These are phyloP conservation scores for Leccinum ochraceum DNA, from an alignment of 768 basidiomycete genomes.

Conservation along the genomic window DNA sequence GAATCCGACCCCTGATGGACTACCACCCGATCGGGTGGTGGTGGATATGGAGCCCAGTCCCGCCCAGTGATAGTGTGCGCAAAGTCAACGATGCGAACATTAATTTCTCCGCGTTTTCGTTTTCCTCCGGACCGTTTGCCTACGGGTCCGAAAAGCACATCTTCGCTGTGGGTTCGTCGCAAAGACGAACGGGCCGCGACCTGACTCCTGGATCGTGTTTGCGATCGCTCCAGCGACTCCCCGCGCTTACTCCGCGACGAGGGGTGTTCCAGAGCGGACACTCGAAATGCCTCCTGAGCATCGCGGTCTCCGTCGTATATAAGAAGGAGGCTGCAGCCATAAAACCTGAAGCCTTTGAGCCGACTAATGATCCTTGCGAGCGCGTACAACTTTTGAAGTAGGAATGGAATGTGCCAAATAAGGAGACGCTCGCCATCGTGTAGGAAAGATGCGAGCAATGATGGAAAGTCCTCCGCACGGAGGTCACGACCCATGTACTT, in stretches of 20 bases:
- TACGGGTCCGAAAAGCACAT: conserved; percentile 67
- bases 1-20: conserved; percentile 53
- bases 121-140: conserved; percentile 63
- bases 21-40: conserved; percentile 40
- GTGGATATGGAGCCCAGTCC: conserved; percentile 78
- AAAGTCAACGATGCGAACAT: conserved; percentile 97
- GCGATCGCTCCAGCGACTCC: conserved; percentile 70
- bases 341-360: conserved; percentile 95
- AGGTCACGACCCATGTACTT: conserved; percentile 96
- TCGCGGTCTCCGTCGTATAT: conserved; percentile 97
- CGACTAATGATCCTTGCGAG: conserved; percentile 88
- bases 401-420: conserved; percentile 87
- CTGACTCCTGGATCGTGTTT: conserved; percentile 41
- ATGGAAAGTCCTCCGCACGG: conserved; percentile 79
- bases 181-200: conserved; percentile 46
- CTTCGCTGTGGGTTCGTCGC: conserved; percentile 79
- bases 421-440: conserved; percentile 81
- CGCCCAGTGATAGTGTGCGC: conserved; percentile 96
- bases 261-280: conserved; percentile 62
- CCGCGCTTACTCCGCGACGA: conserved; percentile 70
- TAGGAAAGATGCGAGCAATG: conserved; percentile 81
- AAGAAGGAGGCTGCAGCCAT: conserved; percentile 93
- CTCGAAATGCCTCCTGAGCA: conserved; percentile 73
- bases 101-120: conserved; percentile 86
- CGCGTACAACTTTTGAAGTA: conserved; percentile 91